Base-by-base conservation (phyloP, 2,329 filamentous ascomycete species). In the Parastagonospora avenae region DNA sequence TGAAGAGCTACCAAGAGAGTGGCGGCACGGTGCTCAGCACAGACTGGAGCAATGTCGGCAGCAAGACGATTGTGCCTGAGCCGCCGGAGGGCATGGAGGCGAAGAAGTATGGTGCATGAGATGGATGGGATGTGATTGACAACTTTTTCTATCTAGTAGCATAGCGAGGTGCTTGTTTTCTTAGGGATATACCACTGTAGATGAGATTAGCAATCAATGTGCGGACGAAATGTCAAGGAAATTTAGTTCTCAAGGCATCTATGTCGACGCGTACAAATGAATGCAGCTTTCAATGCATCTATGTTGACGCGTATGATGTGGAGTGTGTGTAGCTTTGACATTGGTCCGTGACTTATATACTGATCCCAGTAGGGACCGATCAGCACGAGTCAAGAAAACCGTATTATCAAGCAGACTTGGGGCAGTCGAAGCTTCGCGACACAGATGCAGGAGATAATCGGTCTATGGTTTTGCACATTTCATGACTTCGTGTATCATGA, bases 1-100 rank as follows among this genome's bases (percentile, higher is more conserved):
- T 95, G 85, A 99, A 99, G 84, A 96, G 91, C 69, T 97, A 91
- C 67, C 82, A 86, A 11, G 93, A 99, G 80, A 97, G 92, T 74
- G 94, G 95, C 62, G 94, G 94, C 4, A 99, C 94, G 0, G 84
- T 90, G 2, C 77, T 99, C 42, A 97, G 91, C 74, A 99, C 94
- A 0, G 91, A 93, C 71, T 99, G 94, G 94, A 76, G 78, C 8
- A 89, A 96, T 55, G 93, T 97, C 15, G 84, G 85, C 43, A 83
- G 80, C 56, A 85, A 84, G 14, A 88, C 77, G 19, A 89, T 97
- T 24, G 84, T 90, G 69, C 89, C 86, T 0, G 75, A 79, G 31
- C 89, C 91, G 8, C 91, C 91, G 0, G 88, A 92, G 40, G 91
- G 91, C 0, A 86, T 91, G 63, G 86, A 89, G 72, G 86, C 85